Percentiles rank a stretch among this genome's conserved stretches.
Evolutionary conservation across 1,284 basidiomycete genomes (phyloP).

Genomic region (Cutaneotrichosporon mucoides): DNA sequence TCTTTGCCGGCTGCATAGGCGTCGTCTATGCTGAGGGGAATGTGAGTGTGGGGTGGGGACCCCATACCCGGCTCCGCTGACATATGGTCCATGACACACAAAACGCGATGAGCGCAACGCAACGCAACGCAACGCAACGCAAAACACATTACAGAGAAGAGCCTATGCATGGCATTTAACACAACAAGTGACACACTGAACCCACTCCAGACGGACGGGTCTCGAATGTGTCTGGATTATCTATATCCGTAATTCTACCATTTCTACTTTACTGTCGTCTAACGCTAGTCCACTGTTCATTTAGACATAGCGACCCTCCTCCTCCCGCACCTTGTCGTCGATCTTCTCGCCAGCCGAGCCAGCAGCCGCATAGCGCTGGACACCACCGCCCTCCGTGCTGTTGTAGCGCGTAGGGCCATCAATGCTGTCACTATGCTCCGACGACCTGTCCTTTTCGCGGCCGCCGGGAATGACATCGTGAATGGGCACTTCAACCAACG

Average conservation of each 20-base stretch:
- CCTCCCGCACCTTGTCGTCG: not conserved
- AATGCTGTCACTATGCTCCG: not conserved
- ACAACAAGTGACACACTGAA: too few relatives aligned
- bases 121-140: not conserved
- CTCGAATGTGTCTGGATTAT: too few relatives aligned
- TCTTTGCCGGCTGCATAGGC: too few relatives aligned
- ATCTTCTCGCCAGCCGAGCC: not conserved
- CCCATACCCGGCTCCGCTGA: too few relatives aligned
- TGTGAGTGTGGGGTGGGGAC: too few relatives aligned
- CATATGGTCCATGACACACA: too few relatives aligned
- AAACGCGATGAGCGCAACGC: too few relatives aligned
- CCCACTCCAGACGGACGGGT: too few relatives aligned
- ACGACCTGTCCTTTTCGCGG: not conserved
- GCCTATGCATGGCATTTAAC: not conserved
- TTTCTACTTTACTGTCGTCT: too few relatives aligned
- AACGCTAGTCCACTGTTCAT: not conserved
- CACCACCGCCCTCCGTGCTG: not conserved
- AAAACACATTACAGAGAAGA: not conserved
- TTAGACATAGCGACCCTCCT: not conserved
- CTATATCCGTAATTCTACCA: not conserved
- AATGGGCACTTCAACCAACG: constrained; percentile 8
- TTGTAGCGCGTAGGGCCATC: not conserved
- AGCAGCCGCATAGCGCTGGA: not conserved
- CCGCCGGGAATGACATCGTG: constrained; percentile 13
- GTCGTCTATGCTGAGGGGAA: too few relatives aligned